These are phyloP conservation scores for Pilasporangium apinafurcum DNA, from an alignment of 352 stramenopile genomes.

Conservation along the genomic window DNA sequence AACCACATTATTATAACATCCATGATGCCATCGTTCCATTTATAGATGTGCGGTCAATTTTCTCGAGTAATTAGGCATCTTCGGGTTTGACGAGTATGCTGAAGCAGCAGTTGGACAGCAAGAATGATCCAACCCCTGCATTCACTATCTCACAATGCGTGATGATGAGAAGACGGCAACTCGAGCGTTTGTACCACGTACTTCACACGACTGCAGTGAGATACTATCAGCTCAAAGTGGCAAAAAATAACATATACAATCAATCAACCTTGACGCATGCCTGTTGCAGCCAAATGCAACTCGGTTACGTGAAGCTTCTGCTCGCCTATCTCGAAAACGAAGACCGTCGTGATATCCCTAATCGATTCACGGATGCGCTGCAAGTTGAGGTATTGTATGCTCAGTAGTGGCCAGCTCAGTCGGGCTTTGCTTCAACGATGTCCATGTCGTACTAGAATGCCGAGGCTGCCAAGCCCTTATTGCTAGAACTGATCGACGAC, in stretches of 20 bases:
- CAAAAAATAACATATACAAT: not conserved
- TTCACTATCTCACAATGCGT: slow-evolving; percentile 24
- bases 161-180: slow-evolving; percentile 17
- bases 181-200: slow-evolving; percentile 21
- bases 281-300: slow-evolving; percentile 8
- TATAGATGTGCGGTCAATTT: too few species aligned
- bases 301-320: slow-evolving; percentile 15
- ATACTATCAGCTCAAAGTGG: slow-evolving; percentile 9
- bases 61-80: too few species aligned
- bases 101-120: too few species aligned
- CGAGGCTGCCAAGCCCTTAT: slow-evolving; percentile 14
- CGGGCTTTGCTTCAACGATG: too few species aligned
- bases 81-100: too few species aligned
- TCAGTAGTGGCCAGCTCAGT: too few species aligned
- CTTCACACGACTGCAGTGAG: slow-evolving; percentile 16
- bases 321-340: slow-evolving; percentile 14
- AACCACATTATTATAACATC: slow-evolving; percentile 5
- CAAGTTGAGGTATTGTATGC: slow-evolving; percentile 13
- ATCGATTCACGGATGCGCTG: slow-evolving; percentile 11
- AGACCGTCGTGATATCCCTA: slow-evolving; percentile 3
- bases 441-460: too few species aligned
- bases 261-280: not conserved
- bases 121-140: slow-evolving; percentile 3
- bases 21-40: too few species aligned
- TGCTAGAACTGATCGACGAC: slow-evolving; percentile 23